Percentiles rank a stretch among this genome's conserved stretches.
Conservation (phyloP, 345 rosid species). For the Hevea brasiliensis region DNA sequence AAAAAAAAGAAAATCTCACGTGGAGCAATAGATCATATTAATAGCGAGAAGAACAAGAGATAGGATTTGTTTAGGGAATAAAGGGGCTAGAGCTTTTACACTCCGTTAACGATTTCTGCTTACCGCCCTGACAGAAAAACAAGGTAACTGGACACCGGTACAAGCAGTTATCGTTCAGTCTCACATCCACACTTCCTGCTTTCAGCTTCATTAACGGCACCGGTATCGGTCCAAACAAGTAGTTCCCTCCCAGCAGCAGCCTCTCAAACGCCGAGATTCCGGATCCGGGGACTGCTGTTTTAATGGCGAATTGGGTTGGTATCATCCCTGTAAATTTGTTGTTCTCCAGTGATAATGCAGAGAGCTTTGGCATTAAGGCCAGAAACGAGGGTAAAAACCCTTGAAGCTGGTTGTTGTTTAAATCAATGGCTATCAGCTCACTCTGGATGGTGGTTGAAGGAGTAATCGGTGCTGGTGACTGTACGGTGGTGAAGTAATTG, state of each 20-base stretch:
- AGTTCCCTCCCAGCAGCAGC: constrained; percentile 83
- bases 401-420: constrained; percentile 39
- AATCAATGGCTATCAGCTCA: constrained; percentile 50
- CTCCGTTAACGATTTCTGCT: constrained; percentile 63
- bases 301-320: constrained; percentile 43
- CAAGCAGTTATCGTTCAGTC: constrained; percentile 68
- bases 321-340: constrained; percentile 43
- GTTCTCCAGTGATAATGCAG: constrained; percentile 44
- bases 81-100: constrained; percentile 56
- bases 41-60: too few species aligned
- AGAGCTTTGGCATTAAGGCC: constrained; percentile 41
- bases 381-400: constrained; percentile 41
- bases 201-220: constrained; percentile 53
- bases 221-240: constrained; percentile 73
- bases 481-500: constrained; percentile 60
- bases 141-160: constrained; percentile 62
- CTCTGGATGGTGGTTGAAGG: constrained; percentile 25
- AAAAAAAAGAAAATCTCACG: too few species aligned
- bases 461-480: constrained; percentile 32
- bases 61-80: constrained; percentile 36
- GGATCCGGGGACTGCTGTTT: constrained; percentile 37
- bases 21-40: too few species aligned
- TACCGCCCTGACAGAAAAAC: constrained; percentile 73
- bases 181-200: constrained; percentile 59
- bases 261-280: constrained; percentile 57